phyloP scores from a whole-genome alignment of 306 rosid genomes.

The Psophocarpus tetragonolobus region DNA sequence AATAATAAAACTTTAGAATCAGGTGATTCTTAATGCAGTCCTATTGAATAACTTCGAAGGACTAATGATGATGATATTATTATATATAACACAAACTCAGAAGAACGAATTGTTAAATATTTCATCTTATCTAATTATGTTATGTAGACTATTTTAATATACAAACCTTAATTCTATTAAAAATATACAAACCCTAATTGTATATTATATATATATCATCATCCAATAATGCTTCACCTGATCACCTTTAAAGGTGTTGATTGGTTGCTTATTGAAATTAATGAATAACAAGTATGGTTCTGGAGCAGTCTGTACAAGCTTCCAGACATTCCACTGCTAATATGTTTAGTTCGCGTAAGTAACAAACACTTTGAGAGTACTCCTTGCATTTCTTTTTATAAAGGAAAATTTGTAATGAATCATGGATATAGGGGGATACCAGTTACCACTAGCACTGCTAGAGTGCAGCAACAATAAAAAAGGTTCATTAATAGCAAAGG shows the following conservation, averaged over 20 bases:
- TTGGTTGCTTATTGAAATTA: not conserved
- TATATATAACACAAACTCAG: not conserved
- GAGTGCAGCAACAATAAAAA: not conserved
- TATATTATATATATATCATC: too few relatives aligned
- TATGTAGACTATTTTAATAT: not conserved
- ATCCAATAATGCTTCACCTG: not conserved
- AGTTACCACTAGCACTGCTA: not conserved
- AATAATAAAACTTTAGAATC: not conserved
- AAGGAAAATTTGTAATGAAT: not conserved
- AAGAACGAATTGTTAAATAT: too few relatives aligned
- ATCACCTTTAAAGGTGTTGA: not conserved
- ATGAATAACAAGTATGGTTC: conserved; percentile 2
- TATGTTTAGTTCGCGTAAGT: not conserved
- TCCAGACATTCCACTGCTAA: not conserved
- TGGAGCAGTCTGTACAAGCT: not conserved
- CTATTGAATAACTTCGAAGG: not conserved
- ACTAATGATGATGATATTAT: not conserved
- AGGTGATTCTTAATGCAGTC: not conserved
- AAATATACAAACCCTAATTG: not conserved
- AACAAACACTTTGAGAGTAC: not conserved
- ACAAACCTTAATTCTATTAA: not conserved
- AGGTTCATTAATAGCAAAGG: not conserved
- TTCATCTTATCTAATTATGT: too few relatives aligned
- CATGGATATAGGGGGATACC: conserved; percentile 1
- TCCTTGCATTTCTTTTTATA: not conserved